Evolutionary conservation across 2,329 filamentous ascomycete genomes (phyloP), one percentile per base, ranked within the genome.

Genomic region (Fusarium tanahbumbuense): DNA sequence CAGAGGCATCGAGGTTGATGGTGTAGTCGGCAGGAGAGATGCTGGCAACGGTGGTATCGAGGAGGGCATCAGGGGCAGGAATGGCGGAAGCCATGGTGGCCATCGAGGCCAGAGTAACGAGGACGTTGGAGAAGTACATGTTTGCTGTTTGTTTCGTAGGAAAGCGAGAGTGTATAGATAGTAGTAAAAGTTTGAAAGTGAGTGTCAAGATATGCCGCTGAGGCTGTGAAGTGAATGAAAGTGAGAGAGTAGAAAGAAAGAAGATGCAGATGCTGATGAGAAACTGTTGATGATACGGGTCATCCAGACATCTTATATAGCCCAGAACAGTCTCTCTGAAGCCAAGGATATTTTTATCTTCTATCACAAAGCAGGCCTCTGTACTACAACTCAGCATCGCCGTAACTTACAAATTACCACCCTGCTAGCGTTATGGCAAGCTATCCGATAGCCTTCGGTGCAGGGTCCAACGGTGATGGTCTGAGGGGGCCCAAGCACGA

Each of bases 111-210:
- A 76, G 62, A 54, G 66, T 68, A 60, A 74, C 47, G 63, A 73
- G 30, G 56, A 76, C 50, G 52, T 69, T 76, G 53, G 72, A 67
- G 76, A 79, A 78, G 69, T 63, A 75, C 78, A 80, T 80, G 25
- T 66, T 66, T 63, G 44, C 46, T 52, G 44, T 58, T 61, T 25
- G 48, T 60, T 28, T 22, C 28, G 22, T 22, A 23, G 25, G 50
- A 41, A 41, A 49, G 34, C 27, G 37, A 47, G 42, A 41, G 23
- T 48, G 23, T 27, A 9, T 37, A 30, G n/a, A 28, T 45, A 55
- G 32, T 46, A 15, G 22, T 25, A 30, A n/a, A 54, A 61, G 49
- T 30, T 30, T 54, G 45, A 61, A 57, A 27, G 20, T 15, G 57
- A 66, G 28, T 56, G 53, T 48, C 42, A 45, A 64, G 56, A 15